Evolutionary conservation across 2,329 filamentous ascomycete genomes (phyloP), one percentile per base, ranked within the genome.

Genomic region (Domatiomyces catenatus): DNA sequence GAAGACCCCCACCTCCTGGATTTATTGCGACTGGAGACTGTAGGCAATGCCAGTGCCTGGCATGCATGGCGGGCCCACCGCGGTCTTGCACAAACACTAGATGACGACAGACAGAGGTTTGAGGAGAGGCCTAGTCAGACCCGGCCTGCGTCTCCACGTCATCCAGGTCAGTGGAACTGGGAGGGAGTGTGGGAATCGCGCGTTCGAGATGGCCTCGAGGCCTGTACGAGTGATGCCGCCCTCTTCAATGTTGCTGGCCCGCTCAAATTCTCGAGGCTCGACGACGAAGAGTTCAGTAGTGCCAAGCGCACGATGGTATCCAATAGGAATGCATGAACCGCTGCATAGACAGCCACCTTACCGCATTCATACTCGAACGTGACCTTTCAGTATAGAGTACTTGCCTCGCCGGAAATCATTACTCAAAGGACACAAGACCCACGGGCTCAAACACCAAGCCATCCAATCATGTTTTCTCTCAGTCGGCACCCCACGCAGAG

Each of bases 151-250:
- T 58, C 60, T 17, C 55, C 57, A 1, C 56, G 54, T 32, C 73
- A 76, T 47, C 87, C 87, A 0, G 85, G 84, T 5, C 84, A 94
- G 60, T 96, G 90, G 90, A 94, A 94, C 63, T 96, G 90, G 90
- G 87, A 94, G 61, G 89, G 90, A 0, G 90, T 96, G 0, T 98
- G 90, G 90, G 86, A 93, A 63, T 83, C 89, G 56, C 77, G 90
- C 50, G 89, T 94, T 1, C 82, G 79, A 66, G 85, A 83, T 64
- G 84, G 84, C 17, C 78, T 95, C 44, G 77, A 82, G 48, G 75
- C 77, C 8, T 94, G 87, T 61, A 69, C 87, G 47, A 85, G 86
- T 1, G 90, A 96, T 58, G 71, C 80, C 1, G 81, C 86, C 3
- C 68, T 96, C 20, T 96, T 81, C 67, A 86, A 87, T 5, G 53